Base-by-base conservation (phyloP, 2,329 filamentous ascomycete genomes). In the Nemania diffusa region DNA sequence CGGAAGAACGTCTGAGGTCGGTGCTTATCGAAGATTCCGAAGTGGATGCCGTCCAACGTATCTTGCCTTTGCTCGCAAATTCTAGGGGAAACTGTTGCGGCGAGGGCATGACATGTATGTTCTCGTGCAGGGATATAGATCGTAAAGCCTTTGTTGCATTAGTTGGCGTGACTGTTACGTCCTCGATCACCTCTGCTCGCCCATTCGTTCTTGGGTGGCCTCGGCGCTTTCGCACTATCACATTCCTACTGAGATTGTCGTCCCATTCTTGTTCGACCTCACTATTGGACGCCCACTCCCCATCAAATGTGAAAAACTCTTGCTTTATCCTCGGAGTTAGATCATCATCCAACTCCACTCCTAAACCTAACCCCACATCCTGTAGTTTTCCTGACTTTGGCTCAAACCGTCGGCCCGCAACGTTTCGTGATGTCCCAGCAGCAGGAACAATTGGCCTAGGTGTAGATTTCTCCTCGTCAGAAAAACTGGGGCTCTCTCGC, bases 401-500 rank as follows among this genome's bases (percentile, higher is more conserved):
- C 7, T 79, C 77, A 53, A 71, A 74, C 20, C 76, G 68, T 51
- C 78, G 81, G n/a, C 81, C 80, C 37, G 83, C 79, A 2, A 83
- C 83, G 53, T 77, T 80, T 67, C 83, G 82, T 0, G 84, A 85
- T 1, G 81, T 79, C 64, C 78, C 80, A 3, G 79, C 71, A 11
- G 81, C 85, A 11, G 76, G 69, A n/a, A 78, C n/a, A 8, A 70
- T 64, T n/a, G 79, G 80, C 27, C 81, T 79, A 26, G 83, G 71
- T 3, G 83, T 82, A 15, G 81, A 79, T 62, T 74, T 81, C 46
- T 77, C 78, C 64, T 84, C 89, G 32, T 88, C 88, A 22, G 90
- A 91, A 1, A 87, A 87, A 20, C 84, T 84, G 0, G 86, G 85
- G 51, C 87, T 85, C 78, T 94, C 91, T 44, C 82, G 84, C 4